Conservation (phyloP, 371 early-diverging fungal genomes). For the Mortierella sp. region DNA sequence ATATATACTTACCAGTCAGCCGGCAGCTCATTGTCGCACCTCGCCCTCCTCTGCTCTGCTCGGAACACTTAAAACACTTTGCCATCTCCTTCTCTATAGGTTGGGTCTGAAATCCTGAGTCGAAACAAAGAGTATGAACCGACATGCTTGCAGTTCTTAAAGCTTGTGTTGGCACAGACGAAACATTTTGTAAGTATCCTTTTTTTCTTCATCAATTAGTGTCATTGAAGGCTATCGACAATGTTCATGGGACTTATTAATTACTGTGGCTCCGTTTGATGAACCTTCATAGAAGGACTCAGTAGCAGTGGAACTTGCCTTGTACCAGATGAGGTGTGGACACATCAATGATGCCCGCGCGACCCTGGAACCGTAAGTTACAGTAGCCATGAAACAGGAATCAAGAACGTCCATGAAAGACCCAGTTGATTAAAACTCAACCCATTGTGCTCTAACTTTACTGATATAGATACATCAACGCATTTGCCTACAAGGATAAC, state of each 20-base stretch:
- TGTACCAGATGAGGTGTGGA: slow-evolving; percentile 45
- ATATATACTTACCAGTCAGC: too few relatives aligned
- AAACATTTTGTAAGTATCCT: slow-evolving; percentile 21
- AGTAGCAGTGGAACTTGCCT: slow-evolving; percentile 33
- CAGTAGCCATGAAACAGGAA: not conserved
- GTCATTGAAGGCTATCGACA: not conserved
- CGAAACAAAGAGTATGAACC: slow-evolving; percentile 39
- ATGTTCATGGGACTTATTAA: not conserved
- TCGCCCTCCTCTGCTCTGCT: not conserved
- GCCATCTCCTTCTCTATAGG: slow-evolving; percentile 12
- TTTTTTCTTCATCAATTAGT: not conserved
- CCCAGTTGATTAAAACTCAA: not conserved
- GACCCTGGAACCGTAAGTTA: slow-evolving; percentile 47
- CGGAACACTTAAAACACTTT: not conserved
- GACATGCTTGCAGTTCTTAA: slow-evolving; percentile 33
- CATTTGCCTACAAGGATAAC: slow-evolving; percentile 31
- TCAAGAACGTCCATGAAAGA: not conserved
- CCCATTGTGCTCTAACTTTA: not conserved
- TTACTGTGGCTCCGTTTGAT: not conserved
- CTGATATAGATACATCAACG: slow-evolving; percentile 19
- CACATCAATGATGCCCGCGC: slow-evolving; percentile 30
- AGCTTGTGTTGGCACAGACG: slow-evolving; percentile 25
- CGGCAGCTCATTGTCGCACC: too few relatives aligned
- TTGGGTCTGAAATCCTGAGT: slow-evolving; percentile 42
- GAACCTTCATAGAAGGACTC: slow-evolving; percentile 18